phyloP scores from a whole-genome alignment of 805 yeast species.

The Saccharomycopsis sp. region DNA sequence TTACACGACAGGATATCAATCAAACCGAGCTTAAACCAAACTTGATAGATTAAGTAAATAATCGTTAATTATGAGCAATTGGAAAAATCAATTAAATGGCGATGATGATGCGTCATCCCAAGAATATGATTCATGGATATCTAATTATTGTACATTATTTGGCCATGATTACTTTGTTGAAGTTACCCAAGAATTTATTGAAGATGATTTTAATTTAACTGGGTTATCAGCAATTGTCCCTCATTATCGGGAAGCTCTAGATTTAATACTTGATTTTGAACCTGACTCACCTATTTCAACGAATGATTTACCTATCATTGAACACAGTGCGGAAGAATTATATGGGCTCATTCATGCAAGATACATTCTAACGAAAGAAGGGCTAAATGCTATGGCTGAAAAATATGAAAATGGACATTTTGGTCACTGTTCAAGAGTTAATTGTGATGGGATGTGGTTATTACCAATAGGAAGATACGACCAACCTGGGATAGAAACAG shows the following conservation, averaged over 20 bases:
- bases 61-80: no score
- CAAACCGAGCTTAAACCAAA: no score
- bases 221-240: conserved; percentile 84
- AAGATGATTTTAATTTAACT: conserved; percentile 93
- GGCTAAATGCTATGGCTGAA: conserved; percentile 86
- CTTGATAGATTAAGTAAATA: no score
- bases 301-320: conserved; percentile 67
- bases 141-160: conserved; percentile 45
- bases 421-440: conserved; percentile 86
- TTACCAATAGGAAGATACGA: conserved; percentile 91
- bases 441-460: conserved; percentile 83
- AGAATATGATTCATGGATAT: conserved; percentile 49
- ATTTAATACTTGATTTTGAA: conserved; percentile 82
- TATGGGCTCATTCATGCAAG: conserved; percentile 95
- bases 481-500: conserved; percentile 86
- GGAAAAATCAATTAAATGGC: background rate
- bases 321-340: conserved; percentile 84
- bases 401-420: conserved; percentile 85
- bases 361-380: conserved; percentile 81
- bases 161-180: conserved; percentile 86
- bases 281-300: conserved; percentile 45
- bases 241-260: conserved; percentile 84
- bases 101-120: conserved; percentile 29
- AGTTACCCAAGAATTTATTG: conserved; percentile 86
- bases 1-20: no score